Evolutionary conservation across 2,329 filamentous ascomycete genomes (phyloP).

Genomic region (Erysiphe pulchra): DNA sequence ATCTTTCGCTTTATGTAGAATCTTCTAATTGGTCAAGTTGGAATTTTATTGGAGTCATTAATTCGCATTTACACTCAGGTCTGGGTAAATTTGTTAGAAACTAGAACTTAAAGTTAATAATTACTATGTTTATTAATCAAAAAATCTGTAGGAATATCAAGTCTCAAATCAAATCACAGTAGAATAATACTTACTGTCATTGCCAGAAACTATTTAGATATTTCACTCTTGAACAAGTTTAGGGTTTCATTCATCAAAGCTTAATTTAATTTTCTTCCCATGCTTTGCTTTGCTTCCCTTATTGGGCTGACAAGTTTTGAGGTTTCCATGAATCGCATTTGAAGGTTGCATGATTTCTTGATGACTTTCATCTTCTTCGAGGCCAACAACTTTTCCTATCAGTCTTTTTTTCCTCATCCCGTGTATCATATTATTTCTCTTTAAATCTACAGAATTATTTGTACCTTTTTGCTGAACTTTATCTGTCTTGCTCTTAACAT

Average conservation of each 20-base stretch:
- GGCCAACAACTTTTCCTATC: conserved; percentile 23
- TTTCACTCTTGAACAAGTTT: too few relatives aligned
- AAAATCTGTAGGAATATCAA: too few relatives aligned
- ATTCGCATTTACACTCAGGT: too few relatives aligned
- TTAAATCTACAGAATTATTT: conserved; percentile 4
- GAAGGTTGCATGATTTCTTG: background rate
- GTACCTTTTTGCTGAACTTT: conserved; percentile 3
- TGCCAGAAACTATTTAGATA: too few relatives aligned
- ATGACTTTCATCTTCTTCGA: conserved; percentile 5
- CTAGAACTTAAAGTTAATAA: too few relatives aligned
- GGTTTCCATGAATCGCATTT: background rate
- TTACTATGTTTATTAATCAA: too few relatives aligned
- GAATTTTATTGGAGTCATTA: too few relatives aligned
- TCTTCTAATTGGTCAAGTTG: too few relatives aligned
- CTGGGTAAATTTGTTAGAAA: too few relatives aligned
- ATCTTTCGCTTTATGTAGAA: too few relatives aligned
- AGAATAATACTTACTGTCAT: too few relatives aligned
- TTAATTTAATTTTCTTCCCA: conserved; percentile 36
- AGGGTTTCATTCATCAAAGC: conserved; percentile 26
- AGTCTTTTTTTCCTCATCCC: conserved; percentile 28
- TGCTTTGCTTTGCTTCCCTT: conserved; percentile 15
- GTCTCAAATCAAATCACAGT: too few relatives aligned
- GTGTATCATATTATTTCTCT: conserved; percentile 17
- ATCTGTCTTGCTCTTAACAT: background rate
- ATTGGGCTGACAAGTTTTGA: conserved; percentile 6